Evolutionary conservation across 108 stramenopile species (phyloP).

Genomic region (Skeletonema costatum): DNA sequence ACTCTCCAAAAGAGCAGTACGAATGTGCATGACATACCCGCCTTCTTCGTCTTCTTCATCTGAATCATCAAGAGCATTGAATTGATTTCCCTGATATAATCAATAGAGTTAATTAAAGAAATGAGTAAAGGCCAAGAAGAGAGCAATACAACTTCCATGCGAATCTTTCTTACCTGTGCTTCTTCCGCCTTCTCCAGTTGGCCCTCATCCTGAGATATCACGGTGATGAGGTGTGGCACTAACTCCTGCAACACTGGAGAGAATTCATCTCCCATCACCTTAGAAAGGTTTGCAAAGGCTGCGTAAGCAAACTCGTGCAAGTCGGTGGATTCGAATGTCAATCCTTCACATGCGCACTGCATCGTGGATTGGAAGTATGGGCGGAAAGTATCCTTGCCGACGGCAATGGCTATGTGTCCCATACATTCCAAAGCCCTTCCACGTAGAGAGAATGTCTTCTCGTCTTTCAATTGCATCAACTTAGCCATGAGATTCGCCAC

Average conservation of each 20-base stretch:
- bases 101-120: neutral
- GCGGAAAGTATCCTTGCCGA: slow-evolving; percentile 91
- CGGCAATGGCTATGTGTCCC: slow-evolving; percentile 99
- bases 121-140: neutral
- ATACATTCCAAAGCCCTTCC: slow-evolving; percentile 97
- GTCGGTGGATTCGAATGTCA: slow-evolving; percentile 87
- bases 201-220: slow-evolving; percentile 85
- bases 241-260: slow-evolving; percentile 85
- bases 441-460: slow-evolving; percentile 79
- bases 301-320: slow-evolving; percentile 97
- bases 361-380: slow-evolving; percentile 94
- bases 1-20: slow-evolving; percentile 92
- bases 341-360: slow-evolving; percentile 85
- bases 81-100: slow-evolving; percentile 54
- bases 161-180: slow-evolving; percentile 50
- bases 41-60: slow-evolving; percentile 87
- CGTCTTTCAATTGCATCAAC: slow-evolving; percentile 82
- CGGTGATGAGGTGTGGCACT: slow-evolving; percentile 90
- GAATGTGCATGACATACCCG: slow-evolving; percentile 87
- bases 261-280: slow-evolving; percentile 97
- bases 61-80: slow-evolving; percentile 83
- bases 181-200: slow-evolving; percentile 74
- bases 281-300: slow-evolving; percentile 94
- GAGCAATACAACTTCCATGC: neutral
- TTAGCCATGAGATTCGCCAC: slow-evolving; percentile 86